Base-by-base conservation (phyloP, 148 eudicot genomes). In the Pouteria glomerata region DNA sequence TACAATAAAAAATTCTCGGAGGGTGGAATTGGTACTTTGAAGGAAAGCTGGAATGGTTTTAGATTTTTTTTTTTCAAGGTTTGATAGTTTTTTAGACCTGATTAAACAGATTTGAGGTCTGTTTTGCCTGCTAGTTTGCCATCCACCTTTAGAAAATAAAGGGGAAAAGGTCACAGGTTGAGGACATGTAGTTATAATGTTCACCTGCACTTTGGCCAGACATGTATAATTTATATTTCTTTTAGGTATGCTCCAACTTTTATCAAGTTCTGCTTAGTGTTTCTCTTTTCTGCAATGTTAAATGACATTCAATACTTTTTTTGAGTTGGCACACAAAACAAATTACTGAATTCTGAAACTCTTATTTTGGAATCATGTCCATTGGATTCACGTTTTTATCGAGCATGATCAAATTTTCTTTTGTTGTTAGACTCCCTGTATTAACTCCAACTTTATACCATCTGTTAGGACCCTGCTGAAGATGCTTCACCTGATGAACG, bases 401-500 rank as follows among this genome's bases (percentile, higher is more conserved):
- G 63, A 64, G 14, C 6, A 10, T 39, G 44, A 39, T 39, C 44
- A 5, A 39, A 10, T 39, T 39, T 39, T 68, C 44, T 6, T 16
- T 7, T 0, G 19, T 55, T 60, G 60, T 57, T 12, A 27, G 31
- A 1, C 29, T 29, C 26, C 44, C 19, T n/a, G 33, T 56, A 15
- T 45, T 26, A 8, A 47, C 45, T 45, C 44, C 24, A 44, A 31
- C 42, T 30, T 66, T 29, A 55, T 55, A 59, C 21, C 77, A 66
- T 77, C 39, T 64, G 48, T 71, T 78, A 94, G 98, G 96, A 90
- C 70, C 63, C 74, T 58, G 67, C 81, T 57, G 80, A 31, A 78
- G 88, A 82, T 75, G 77, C 72, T 73, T 66, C 74, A 62, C 57
- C 73, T 44, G 87, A 81, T 57, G 86, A 86, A 31, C 76, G 29